Evolutionary conservation across 257 asterid species (phyloP), one percentile per base, ranked within the genome.

Genomic region (Solanum phureja): DNA sequence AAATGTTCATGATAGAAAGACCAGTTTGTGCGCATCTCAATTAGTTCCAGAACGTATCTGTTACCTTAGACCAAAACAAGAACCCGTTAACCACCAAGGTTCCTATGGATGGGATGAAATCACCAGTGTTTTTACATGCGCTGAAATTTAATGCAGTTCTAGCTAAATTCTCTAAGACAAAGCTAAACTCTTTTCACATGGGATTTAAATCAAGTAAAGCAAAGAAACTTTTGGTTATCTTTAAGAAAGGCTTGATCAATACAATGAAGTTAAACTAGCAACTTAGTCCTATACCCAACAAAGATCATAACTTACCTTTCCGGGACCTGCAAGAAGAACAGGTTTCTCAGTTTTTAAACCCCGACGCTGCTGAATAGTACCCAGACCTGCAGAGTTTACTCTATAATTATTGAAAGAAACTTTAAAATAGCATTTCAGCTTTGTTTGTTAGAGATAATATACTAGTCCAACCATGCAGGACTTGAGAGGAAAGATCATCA

Each of bases 281-380:
- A 29, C 79, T 37, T 46, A 19, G 31, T 4, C 29, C 29, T 29
- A 24, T 38, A 31, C 81, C 44, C 77, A 73, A 88, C 23, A 18
- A 82, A 85, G 38, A 62, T 18, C 34, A 83, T 24, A 27, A 76
- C 24, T 84, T 69, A 95, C 99, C 98, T 97, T 95, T 84, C 99
- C 99, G 16, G 99, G 99, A 16, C 99, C 99, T 21, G 97, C 88
- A 72, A 95, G 98, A 90, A 97, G 99, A 90, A 92, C 90, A 66
- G 99, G 98, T 91, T 95, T 95, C 89, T 93, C 99, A 7, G 97
- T 94, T 49, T 83, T 89, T 46, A 91, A 83, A 77, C 95, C 94
- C 13, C 99, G 97, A 7, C 99, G 94, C 91, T 91, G 93, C 90
- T 95, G 98, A 89, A 97, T 95, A 88, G 93, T 95, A 90, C 91